These are phyloP conservation scores for Rosa rugosa DNA, from an alignment of 306 rosid species.

Conservation along the genomic window DNA sequence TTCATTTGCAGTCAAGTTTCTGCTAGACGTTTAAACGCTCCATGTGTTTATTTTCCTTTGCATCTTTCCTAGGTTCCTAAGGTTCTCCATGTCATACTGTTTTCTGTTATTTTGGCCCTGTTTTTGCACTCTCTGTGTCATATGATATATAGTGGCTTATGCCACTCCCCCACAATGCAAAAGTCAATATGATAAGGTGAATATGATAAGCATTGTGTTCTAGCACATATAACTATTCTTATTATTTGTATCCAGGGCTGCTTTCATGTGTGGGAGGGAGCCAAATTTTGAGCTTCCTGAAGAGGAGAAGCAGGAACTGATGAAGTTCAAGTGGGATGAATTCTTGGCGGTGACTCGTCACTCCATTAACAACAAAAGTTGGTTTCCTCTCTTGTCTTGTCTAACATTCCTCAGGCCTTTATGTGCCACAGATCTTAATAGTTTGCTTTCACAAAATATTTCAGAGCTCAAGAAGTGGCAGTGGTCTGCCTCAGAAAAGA, in stretches of 20 bases:
- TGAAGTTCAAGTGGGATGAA: slow-evolving; percentile 79
- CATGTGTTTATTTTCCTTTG: not conserved
- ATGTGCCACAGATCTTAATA: slow-evolving; percentile 21
- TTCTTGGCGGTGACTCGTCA: slow-evolving; percentile 79
- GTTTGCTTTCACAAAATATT: slow-evolving; percentile 14
- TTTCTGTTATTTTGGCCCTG: not conserved
- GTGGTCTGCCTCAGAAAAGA: slow-evolving; percentile 31
- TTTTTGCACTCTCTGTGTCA: not conserved
- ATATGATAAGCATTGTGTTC: not conserved
- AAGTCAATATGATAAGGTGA: not conserved
- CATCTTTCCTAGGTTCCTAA: not conserved
- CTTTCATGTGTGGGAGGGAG: slow-evolving; percentile 95
- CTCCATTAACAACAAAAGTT: slow-evolving; percentile 85
- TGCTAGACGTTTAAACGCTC: not conserved
- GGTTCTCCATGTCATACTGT: not conserved
- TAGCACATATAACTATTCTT: not conserved
- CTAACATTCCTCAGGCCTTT: slow-evolving; percentile 1
- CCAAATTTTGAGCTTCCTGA: slow-evolving; percentile 83
- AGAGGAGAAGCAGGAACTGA: slow-evolving; percentile 70
- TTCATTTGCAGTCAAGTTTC: not conserved
- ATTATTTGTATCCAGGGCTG: slow-evolving; percentile 59
- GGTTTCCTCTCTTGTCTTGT: slow-evolving; percentile 21
- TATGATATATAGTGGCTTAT: slow-evolving; percentile 1
- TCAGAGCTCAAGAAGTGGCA: slow-evolving; percentile 67
- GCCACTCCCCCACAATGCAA: not conserved